These are phyloP conservation scores for Flueggea neowawraea DNA, from an alignment of 441 rosid genomes.

Conservation along the genomic window DNA sequence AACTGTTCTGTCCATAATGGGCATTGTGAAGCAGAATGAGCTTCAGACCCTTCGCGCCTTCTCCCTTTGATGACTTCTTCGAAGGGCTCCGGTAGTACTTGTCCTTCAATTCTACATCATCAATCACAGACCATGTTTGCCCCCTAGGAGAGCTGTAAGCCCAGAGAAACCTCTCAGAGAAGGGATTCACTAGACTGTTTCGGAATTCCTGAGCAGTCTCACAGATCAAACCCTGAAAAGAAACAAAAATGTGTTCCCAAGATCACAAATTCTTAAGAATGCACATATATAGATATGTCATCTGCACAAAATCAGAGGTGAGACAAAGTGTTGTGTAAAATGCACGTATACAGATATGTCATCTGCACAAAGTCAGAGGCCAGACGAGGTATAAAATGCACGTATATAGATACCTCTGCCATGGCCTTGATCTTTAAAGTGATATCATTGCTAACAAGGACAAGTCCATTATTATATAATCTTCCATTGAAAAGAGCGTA, in stretches of 20 bases:
- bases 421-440: slow-evolving; percentile 45
- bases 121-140: slow-evolving; percentile 65
- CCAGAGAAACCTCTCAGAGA: slow-evolving; percentile 91
- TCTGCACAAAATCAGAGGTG: too few species aligned
- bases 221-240: slow-evolving; percentile 67
- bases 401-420: slow-evolving; percentile 92
- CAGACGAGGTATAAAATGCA: too few species aligned
- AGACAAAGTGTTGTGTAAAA: too few species aligned
- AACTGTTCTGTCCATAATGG: slow-evolving; percentile 27
- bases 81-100: slow-evolving; percentile 33
- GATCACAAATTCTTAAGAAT: too few species aligned
- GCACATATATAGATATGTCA: too few species aligned
- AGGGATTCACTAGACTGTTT: slow-evolving; percentile 75
- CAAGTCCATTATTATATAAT: slow-evolving; percentile 41
- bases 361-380: too few species aligned
- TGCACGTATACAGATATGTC: too few species aligned
- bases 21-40: slow-evolving; percentile 74
- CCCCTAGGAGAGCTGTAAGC: slow-evolving; percentile 82
- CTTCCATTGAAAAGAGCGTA: slow-evolving; percentile 51
- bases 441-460: slow-evolving; percentile 61
- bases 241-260: not conserved
- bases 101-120: slow-evolving; percentile 58
- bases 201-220: slow-evolving; percentile 69
- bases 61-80: slow-evolving; percentile 41
- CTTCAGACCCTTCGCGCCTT: slow-evolving; percentile 70